These are phyloP conservation scores for Nakazawaea molendinolei DNA, from an alignment of 805 yeast species.

Conservation along the genomic window DNA sequence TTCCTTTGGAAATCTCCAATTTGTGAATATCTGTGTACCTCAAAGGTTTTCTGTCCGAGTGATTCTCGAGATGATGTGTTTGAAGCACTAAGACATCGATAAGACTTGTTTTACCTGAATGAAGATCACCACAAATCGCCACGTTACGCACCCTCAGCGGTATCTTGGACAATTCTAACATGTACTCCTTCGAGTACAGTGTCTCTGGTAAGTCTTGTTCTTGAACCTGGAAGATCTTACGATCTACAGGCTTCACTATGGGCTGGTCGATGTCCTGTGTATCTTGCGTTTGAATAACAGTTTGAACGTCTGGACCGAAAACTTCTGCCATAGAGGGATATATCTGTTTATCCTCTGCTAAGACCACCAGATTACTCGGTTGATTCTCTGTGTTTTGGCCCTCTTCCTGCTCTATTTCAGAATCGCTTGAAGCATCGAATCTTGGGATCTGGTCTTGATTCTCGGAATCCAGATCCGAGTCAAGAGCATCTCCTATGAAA, in stretches of 20 bases:
- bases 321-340: conserved; percentile 37
- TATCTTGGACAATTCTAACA: conserved; percentile 23
- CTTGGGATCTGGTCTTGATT: conserved; percentile 12
- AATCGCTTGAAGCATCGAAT: conserved; percentile 16
- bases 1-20: conserved; percentile 64
- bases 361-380: conserved; percentile 23
- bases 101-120: conserved; percentile 82
- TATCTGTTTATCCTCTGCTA: conserved; percentile 38
- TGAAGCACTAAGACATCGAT: conserved; percentile 61
- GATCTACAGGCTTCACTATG: conserved; percentile 46
- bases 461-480: conserved; percentile 37
- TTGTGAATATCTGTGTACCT: conserved; percentile 68
- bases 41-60: conserved; percentile 37
- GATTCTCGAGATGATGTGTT: conserved; percentile 43
- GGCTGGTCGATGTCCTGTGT: conserved; percentile 49
- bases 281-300: conserved; percentile 45
- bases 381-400: conserved; percentile 15
- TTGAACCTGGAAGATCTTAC: conserved; percentile 40
- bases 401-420: conserved; percentile 23
- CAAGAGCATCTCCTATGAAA: conserved; percentile 45
- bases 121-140: conserved; percentile 72
- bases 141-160: conserved; percentile 70
- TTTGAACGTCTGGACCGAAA: conserved; percentile 60
- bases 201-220: conserved; percentile 52
- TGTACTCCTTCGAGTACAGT: conserved; percentile 53